phyloP scores from a whole-genome alignment of 1,139 yeast species.

The Trichomonascaceae sp. region DNA sequence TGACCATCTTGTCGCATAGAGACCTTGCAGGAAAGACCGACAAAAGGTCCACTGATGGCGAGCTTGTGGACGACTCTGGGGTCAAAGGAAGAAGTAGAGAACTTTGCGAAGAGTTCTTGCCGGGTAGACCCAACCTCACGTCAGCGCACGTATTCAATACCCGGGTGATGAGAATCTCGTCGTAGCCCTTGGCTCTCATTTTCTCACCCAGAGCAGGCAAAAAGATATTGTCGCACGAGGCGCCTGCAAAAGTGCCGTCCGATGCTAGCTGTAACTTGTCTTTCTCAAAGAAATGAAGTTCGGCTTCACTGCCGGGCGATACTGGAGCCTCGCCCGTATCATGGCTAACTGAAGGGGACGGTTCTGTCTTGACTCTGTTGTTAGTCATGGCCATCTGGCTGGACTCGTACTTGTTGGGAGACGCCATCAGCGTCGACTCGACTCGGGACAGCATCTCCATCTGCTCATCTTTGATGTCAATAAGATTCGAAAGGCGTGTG shows the following conservation, averaged over 20 bases:
- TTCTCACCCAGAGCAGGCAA: too few relatives aligned
- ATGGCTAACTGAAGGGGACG: neutral
- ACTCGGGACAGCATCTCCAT: constrained; percentile 28
- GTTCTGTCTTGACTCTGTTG: too few relatives aligned
- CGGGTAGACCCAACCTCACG: constrained; percentile 3
- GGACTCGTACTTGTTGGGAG: constrained; percentile 1
- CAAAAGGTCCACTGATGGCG: neutral
- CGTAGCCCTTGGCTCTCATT: constrained; percentile 19
- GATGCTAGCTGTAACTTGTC: constrained; percentile 15
- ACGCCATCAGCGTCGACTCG: constrained; percentile 9
- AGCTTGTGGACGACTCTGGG: neutral
- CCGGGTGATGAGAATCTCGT: constrained; percentile 14
- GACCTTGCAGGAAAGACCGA: constrained; percentile 18
- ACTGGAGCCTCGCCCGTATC: neutral
- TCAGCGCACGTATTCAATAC: constrained; percentile 1
- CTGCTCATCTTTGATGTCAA: constrained; percentile 52
- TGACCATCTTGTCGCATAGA: constrained; percentile 22
- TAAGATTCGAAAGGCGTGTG: constrained; percentile 34
- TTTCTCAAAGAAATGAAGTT: too few relatives aligned
- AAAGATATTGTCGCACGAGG: constrained; percentile 24
- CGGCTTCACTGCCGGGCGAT: constrained; percentile 4
- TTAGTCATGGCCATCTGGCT: neutral
- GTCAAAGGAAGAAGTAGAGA: neutral
- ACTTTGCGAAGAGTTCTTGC: constrained; percentile 2
- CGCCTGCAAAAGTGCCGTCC: constrained; percentile 22